Base-by-base conservation (phyloP, 2,329 filamentous ascomycete genomes). In the Alternaria conjuncta region DNA sequence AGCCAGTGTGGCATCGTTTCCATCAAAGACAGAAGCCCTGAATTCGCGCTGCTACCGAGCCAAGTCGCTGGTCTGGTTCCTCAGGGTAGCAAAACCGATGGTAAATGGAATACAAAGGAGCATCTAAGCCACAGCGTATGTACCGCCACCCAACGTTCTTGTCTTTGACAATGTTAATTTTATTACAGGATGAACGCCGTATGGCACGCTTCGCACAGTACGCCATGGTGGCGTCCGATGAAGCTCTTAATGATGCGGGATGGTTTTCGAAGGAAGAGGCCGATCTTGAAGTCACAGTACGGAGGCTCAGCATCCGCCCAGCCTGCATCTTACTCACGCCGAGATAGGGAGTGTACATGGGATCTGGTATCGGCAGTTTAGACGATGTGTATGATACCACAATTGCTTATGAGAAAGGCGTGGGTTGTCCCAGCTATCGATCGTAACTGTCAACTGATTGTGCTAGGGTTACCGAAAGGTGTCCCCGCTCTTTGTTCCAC, bases 161-260 rank as follows among this genome's bases (percentile, higher is more conserved):
- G 11, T 5, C 41, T 15, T 57, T 63, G 47, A 90, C 86, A 30
- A 43, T 43, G 36, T 60, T 71, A 47, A 73, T 20, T 12, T 26
- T 26, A 32, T 2, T 3, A 43, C 65, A 88, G 87, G 88, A 90
- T 66, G 84, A 87, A 72, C 88, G 94, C 5, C 91, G 93, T 75
- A 96, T 96, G 89, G 94, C 96, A n/a, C 86, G 84, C 23, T 98
- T 98, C 77, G 88, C 94, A 5, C 94, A 98, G 79, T 98, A 96
- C 82, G 95, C 94, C 13, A 86, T 97, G 75, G 93, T 92, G 12
- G 93, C 94, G 3, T 87, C 93, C 0, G 88, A 93, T 55, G 96
- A 98, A 86, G 96, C 96, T 0, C 83, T 99, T 55, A 81, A 87
- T 26, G 93, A 98, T 83, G 91, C 95, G 1, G 88, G 86, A 3